Evolutionary conservation across 208 protist genomes (phyloP).

Genomic region (Angomonas deanei): DNA sequence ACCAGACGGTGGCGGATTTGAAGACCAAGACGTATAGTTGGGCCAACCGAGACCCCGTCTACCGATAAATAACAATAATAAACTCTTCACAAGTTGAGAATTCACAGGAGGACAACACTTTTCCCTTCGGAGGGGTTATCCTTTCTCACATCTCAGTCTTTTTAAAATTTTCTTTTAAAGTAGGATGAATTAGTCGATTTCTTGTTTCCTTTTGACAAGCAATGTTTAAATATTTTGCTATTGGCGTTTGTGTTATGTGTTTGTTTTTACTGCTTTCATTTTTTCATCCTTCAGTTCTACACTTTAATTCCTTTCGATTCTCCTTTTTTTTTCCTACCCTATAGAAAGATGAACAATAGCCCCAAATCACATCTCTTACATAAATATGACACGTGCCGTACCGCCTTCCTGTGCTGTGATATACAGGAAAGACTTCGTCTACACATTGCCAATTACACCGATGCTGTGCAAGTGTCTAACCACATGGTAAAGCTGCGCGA

Average conservation of each 20-base stretch:
- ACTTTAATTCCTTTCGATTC: background rate
- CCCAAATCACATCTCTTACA: background rate
- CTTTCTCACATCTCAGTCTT: background rate
- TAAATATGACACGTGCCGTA: conserved; percentile 23
- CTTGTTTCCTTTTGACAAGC: background rate
- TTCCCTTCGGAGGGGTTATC: conserved; percentile 4
- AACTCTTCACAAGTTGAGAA: background rate
- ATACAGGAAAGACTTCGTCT: conserved; percentile 41
- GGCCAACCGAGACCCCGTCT: conserved; percentile 86
- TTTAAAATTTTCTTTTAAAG: background rate
- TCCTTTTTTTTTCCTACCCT: background rate
- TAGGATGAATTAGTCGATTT: no score
- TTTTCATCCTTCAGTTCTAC: background rate
- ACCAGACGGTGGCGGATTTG: conserved; percentile 81
- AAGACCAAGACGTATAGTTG: conserved; percentile 90
- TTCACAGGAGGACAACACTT: background rate
- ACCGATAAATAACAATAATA: conserved; percentile 39
- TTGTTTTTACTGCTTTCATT: conserved; percentile 1
- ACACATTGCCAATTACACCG: conserved; percentile 29
- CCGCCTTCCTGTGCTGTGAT: conserved; percentile 66
- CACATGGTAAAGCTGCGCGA: conserved; percentile 26
- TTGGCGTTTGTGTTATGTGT: background rate
- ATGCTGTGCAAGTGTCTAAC: conserved; percentile 48
- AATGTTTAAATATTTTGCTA: background rate
- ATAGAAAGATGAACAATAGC: background rate